Conservation (phyloP, 768 basidiomycete genomes). For the Kwoniella sp. region DNA sequence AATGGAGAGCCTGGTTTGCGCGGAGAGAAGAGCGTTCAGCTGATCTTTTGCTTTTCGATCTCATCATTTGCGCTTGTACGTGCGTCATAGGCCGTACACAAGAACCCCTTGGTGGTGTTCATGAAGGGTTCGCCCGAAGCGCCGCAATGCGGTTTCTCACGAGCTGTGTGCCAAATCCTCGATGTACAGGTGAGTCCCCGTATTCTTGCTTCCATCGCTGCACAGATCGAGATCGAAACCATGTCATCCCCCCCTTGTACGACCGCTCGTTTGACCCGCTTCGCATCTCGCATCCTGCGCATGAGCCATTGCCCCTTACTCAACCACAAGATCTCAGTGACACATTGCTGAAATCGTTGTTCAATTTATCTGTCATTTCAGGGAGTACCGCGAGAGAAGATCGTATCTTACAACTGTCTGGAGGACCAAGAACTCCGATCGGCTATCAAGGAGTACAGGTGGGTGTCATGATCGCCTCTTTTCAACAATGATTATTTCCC, state of each 20-base stretch:
- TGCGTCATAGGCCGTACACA: conserved; percentile 68
- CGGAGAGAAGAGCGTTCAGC: too few relatives aligned
- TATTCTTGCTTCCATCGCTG: neutral
- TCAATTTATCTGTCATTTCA: conserved; percentile 56
- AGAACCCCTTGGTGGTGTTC: conserved; percentile 85
- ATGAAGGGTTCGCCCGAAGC: conserved; percentile 92
- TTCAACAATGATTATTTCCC: neutral
- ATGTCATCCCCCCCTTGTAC: too few relatives aligned
- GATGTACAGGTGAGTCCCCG: conserved; percentile 60
- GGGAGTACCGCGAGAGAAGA: conserved; percentile 74
- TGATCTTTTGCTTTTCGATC: neutral
- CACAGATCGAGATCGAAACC: neutral
- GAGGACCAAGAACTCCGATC: conserved; percentile 78
- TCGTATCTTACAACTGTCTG: conserved; percentile 88
- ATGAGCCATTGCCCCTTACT: too few relatives aligned
- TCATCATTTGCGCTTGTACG: too few relatives aligned
- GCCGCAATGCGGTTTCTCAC: conserved; percentile 94
- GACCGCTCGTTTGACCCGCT: too few relatives aligned
- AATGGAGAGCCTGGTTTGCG: too few relatives aligned
- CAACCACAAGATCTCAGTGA: too few relatives aligned
- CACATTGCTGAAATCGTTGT: too few relatives aligned
- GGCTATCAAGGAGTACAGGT: conserved; percentile 97
- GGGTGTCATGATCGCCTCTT: conserved; percentile 56
- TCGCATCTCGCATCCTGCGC: too few relatives aligned
- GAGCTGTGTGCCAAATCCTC: conserved; percentile 87